Percentiles rank a stretch among this genome's conserved stretches.
phyloP scores from a whole-genome alignment of 192 early-diverging fungal species.

The Dissophora globulifera region DNA sequence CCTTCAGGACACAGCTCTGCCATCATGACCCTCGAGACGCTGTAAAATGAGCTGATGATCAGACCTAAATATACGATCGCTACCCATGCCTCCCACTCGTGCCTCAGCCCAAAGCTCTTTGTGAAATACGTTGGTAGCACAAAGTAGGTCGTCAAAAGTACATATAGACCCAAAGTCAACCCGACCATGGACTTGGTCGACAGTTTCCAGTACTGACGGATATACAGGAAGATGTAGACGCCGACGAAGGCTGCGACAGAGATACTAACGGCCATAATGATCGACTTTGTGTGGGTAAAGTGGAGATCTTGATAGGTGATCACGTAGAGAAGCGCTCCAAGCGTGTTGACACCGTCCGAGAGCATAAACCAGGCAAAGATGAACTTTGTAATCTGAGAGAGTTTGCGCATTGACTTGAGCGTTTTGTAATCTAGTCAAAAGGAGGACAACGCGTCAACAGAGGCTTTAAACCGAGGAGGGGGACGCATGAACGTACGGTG shows the following conservation, averaged over 20 bases:
- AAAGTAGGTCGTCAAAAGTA: conserved; percentile 61
- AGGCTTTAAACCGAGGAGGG: no score
- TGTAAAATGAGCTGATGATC: conserved; percentile 59
- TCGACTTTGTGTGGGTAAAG: conserved; percentile 55
- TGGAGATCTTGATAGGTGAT: conserved; percentile 66
- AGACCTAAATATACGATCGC: conserved; percentile 54
- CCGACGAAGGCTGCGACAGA: conserved; percentile 61
- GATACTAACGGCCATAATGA: conserved; percentile 60
- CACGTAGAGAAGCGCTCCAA: conserved; percentile 63
- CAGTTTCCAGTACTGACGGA: conserved; percentile 56
- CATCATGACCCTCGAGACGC: conserved; percentile 63
- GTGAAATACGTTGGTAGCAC: conserved; percentile 58
- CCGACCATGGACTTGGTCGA: conserved; percentile 61
- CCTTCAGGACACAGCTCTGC: conserved; percentile 70
- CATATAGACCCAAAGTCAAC: conserved; percentile 48
- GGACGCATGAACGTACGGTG: no score
- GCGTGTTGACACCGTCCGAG: conserved; percentile 67
- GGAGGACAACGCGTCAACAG: neutral
- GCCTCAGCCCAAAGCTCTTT: conserved; percentile 44
- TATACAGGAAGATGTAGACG: conserved; percentile 56
- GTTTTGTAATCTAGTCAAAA: conserved; percentile 44
- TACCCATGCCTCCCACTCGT: conserved; percentile 49
- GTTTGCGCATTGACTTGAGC: conserved; percentile 52
- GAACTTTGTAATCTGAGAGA: conserved; percentile 64
- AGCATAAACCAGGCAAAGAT: conserved; percentile 75